Evolutionary conservation across 176 grass and related monocot species (phyloP).

Genomic region (Cocos nucifera): DNA sequence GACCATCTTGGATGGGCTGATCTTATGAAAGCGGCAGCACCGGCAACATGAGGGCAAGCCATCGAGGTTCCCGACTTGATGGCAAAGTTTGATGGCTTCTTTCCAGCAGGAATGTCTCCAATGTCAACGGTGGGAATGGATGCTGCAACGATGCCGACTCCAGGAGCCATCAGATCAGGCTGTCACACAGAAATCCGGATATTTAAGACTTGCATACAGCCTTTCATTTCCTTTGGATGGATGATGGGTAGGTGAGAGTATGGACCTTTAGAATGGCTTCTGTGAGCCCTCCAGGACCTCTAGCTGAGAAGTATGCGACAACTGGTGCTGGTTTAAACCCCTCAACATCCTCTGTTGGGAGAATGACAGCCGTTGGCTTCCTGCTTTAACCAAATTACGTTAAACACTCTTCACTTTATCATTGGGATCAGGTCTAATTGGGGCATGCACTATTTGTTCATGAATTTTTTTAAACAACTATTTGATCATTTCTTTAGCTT

Average conservation of each 20-base stretch:
- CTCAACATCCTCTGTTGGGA: slow-evolving; percentile 42
- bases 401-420: no score
- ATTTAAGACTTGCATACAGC: neutral
- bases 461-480: no score
- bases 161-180: slow-evolving; percentile 96
- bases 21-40: slow-evolving; percentile 73
- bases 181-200: slow-evolving; percentile 13
- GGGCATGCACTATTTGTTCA: no score
- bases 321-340: slow-evolving; percentile 71
- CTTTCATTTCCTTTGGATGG: neutral
- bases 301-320: slow-evolving; percentile 72
- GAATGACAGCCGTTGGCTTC: slow-evolving; percentile 66
- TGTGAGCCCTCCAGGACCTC: slow-evolving; percentile 67
- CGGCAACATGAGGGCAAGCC: slow-evolving; percentile 94
- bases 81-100: slow-evolving; percentile 62
- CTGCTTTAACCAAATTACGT: slow-evolving; percentile 16
- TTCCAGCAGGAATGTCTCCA: slow-evolving; percentile 41
- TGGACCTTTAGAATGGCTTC: slow-evolving; percentile 81
- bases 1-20: slow-evolving; percentile 76
- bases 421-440: no score
- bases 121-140: slow-evolving; percentile 49
- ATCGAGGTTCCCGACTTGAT: slow-evolving; percentile 92
- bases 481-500: slow-evolving; percentile 12
- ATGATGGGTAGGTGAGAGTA: neutral
- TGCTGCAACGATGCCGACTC: slow-evolving; percentile 78